These are phyloP conservation scores for Protomyces gravidus DNA, from an alignment of 1,139 yeast species.

Conservation along the genomic window DNA sequence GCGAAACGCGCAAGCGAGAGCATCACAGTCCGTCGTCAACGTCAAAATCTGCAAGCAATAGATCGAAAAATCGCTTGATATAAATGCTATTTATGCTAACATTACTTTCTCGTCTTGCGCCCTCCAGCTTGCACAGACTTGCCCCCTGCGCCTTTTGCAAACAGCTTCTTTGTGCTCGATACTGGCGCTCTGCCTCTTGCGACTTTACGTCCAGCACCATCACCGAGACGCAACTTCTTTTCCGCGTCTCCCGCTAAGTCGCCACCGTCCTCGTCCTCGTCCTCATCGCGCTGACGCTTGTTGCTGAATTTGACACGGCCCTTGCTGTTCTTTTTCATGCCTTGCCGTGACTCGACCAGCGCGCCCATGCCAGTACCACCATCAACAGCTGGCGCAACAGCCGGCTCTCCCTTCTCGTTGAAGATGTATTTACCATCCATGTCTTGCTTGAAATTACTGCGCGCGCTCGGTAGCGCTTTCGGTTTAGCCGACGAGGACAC, in stretches of 20 bases:
- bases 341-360: slow-evolving; percentile 26
- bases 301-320: slow-evolving; percentile 40
- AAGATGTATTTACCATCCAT: slow-evolving; percentile 44
- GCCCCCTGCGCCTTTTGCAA: slow-evolving; percentile 20
- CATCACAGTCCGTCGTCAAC: background rate
- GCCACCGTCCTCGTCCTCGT: slow-evolving; percentile 60
- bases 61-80: background rate
- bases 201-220: background rate
- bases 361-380: slow-evolving; percentile 36
- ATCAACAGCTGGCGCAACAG: slow-evolving; percentile 52
- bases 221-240: slow-evolving; percentile 7
- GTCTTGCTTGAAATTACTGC: slow-evolving; percentile 48
- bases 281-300: slow-evolving; percentile 54
- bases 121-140: slow-evolving; percentile 21
- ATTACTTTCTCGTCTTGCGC: slow-evolving; percentile 22
- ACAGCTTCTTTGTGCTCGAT: slow-evolving; percentile 11
- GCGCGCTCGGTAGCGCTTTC: slow-evolving; percentile 39
- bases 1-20: background rate
- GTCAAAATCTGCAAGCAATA: background rate
- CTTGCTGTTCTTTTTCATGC: slow-evolving; percentile 25
- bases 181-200: slow-evolving; percentile 5
- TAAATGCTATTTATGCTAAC: background rate
- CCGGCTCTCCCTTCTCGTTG: slow-evolving; percentile 36
- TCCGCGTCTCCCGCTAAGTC: slow-evolving; percentile 51
- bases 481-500: slow-evolving; percentile 37